phyloP scores from a whole-genome alignment of 441 rosid species.

The Biscutella laevigata region DNA sequence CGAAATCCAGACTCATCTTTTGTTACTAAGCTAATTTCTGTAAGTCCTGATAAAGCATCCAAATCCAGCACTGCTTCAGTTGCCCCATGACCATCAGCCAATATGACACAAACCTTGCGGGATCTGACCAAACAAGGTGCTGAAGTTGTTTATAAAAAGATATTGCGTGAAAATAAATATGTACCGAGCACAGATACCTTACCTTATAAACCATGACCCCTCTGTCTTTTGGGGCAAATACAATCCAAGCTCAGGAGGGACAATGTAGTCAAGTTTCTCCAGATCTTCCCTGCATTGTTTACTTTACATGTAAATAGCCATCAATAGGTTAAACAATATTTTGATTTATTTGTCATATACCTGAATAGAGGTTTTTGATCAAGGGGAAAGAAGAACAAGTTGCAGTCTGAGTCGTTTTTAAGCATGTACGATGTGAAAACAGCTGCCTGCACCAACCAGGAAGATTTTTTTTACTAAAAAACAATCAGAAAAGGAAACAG shows the following conservation, averaged over 20 bases:
- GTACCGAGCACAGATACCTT: constrained; percentile 25
- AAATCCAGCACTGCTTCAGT: constrained; percentile 64
- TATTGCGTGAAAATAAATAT: constrained; percentile 4
- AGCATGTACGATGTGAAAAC: constrained; percentile 63
- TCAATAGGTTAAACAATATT: not conserved
- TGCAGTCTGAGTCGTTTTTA: constrained; percentile 66
- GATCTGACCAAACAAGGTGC: constrained; percentile 45
- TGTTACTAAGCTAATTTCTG: constrained; percentile 69
- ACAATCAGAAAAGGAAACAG: constrained; percentile 18
- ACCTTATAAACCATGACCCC: constrained; percentile 76
- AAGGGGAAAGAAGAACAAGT: constrained; percentile 46
- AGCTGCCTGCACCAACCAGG: constrained; percentile 55
- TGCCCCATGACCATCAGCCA: constrained; percentile 41
- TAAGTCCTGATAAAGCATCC: constrained; percentile 81
- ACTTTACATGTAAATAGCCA: constrained; percentile 12
- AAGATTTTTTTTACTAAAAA: not conserved
- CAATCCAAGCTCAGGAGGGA: constrained; percentile 67
- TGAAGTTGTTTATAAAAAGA: constrained; percentile 19
- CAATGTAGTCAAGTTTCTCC: constrained; percentile 35
- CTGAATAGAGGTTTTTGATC: constrained; percentile 61
- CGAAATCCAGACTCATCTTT: constrained; percentile 46
- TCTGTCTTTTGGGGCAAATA: constrained; percentile 58
- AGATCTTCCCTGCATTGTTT: constrained; percentile 53
- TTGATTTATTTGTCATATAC: constrained; percentile 36
- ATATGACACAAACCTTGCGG: constrained; percentile 46